Evolutionary conservation across 371 early-diverging fungal species (phyloP).

Genomic region (Apophysomyces elegans): DNA sequence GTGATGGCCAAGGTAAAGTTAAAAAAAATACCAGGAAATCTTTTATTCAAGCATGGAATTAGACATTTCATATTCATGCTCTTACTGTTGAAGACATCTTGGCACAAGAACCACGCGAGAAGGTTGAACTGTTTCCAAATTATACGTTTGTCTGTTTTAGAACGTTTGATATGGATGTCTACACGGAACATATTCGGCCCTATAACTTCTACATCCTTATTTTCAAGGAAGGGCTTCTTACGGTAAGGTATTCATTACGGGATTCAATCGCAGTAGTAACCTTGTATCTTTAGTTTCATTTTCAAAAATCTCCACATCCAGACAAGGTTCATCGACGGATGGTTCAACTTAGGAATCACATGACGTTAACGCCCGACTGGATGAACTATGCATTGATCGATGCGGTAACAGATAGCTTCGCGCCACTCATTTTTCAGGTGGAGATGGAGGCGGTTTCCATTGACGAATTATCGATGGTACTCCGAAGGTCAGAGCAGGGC

Average conservation of each 20-base stretch:
- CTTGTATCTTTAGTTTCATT: constrained; percentile 40
- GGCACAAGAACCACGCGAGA: constrained; percentile 75
- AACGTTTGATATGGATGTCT: constrained; percentile 66
- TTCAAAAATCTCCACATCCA: constrained; percentile 33
- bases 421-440: constrained; percentile 71
- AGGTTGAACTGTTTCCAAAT: constrained; percentile 71
- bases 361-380: constrained; percentile 68
- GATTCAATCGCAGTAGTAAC: constrained; percentile 1
- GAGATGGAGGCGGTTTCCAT: constrained; percentile 88
- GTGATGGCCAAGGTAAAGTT: constrained; percentile 61
- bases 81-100: constrained; percentile 77
- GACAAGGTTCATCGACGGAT: constrained; percentile 38
- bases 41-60: background rate
- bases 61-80: constrained; percentile 72
- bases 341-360: constrained; percentile 43
- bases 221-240: constrained; percentile 61
- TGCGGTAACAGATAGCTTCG: constrained; percentile 81
- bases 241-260: constrained; percentile 34
- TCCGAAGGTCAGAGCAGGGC: constrained; percentile 72
- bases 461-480: constrained; percentile 84
- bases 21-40: background rate
- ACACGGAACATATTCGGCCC: constrained; percentile 54
- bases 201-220: constrained; percentile 86
- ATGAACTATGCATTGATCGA: constrained; percentile 84
- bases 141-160: constrained; percentile 76